Evolutionary conservation across 2,329 filamentous ascomycete species (phyloP).

Genomic region (Colletotrichum spinosum): DNA sequence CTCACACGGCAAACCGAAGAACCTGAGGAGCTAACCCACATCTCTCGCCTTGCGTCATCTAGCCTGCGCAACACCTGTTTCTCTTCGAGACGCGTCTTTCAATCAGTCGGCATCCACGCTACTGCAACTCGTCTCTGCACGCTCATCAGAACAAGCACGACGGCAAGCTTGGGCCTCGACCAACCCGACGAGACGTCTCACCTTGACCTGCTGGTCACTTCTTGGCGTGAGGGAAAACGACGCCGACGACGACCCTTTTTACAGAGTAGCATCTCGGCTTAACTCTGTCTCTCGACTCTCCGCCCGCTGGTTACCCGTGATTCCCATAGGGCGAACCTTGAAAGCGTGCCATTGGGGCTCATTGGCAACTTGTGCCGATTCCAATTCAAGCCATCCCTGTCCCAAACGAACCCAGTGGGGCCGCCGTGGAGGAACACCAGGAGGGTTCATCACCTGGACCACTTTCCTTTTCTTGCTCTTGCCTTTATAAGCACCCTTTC

Average conservation of each 20-base stretch:
- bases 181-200: conserved; percentile 34
- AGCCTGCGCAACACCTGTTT: conserved; percentile 20
- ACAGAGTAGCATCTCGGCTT: conserved; percentile 22
- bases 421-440: conserved; percentile 27
- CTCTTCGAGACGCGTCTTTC: conserved; percentile 16
- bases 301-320: conserved; percentile 19
- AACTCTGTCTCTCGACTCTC: conserved; percentile 9
- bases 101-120: neutral
- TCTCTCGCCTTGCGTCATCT: conserved; percentile 24
- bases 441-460: conserved; percentile 25
- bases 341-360: conserved; percentile 9
- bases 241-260: conserved; percentile 16
- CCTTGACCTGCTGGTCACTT: conserved; percentile 11
- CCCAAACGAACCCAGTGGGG: conserved; percentile 34
- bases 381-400: conserved; percentile 21
- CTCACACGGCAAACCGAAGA: conserved; percentile 12
- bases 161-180: conserved; percentile 17
- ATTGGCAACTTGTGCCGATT: conserved; percentile 34
- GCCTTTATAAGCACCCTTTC: no score
- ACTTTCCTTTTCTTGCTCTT: neutral
- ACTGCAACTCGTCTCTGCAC: neutral
- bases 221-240: conserved; percentile 32
- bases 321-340: conserved; percentile 13
- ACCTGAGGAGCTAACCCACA: conserved; percentile 27
- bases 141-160: conserved; percentile 3